These are phyloP conservation scores for Trichoderma koningii DNA, from an alignment of 2,329 filamentous ascomycete genomes.

Conservation along the genomic window DNA sequence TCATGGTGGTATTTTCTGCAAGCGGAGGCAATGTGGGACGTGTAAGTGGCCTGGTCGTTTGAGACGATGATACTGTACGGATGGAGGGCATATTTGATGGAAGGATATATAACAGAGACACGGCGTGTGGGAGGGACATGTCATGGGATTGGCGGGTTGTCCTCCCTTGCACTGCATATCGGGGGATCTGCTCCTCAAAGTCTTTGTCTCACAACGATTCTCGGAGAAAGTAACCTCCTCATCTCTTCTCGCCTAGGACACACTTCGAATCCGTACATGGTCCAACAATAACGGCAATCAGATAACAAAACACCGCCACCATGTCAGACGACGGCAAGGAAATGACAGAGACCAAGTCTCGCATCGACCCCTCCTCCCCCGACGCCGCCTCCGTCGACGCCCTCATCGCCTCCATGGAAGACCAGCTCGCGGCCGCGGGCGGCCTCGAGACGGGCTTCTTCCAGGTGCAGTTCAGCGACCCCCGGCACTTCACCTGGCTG, in stretches of 20 bases:
- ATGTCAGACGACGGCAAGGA: conserved; percentile 31
- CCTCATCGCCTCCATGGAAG: conserved; percentile 47
- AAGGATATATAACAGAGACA: background rate
- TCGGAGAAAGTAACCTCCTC: background rate
- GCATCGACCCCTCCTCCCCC: conserved; percentile 39
- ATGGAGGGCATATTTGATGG: too few species aligned
- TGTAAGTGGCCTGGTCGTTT: background rate
- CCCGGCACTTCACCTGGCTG: conserved; percentile 66
- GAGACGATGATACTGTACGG: background rate
- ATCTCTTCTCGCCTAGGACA: background rate
- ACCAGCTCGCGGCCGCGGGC: conserved; percentile 41
- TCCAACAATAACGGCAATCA: background rate
- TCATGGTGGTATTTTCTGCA: background rate
- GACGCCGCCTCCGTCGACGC: conserved; percentile 41
- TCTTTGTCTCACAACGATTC: background rate
- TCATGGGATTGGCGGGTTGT: conserved; percentile 7
- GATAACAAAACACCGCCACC: background rate
- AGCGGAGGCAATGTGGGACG: conserved; percentile 12
- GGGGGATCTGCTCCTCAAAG: background rate
- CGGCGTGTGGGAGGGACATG: background rate
- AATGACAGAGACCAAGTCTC: conserved; percentile 40
- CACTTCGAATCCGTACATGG: background rate
- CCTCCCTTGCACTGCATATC: conserved; percentile 23
- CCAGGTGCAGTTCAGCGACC: conserved; percentile 61
- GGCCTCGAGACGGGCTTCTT: conserved; percentile 48